These are phyloP conservation scores for Alternaria postmessia DNA, from an alignment of 2,329 filamentous ascomycete genomes.

Conservation along the genomic window DNA sequence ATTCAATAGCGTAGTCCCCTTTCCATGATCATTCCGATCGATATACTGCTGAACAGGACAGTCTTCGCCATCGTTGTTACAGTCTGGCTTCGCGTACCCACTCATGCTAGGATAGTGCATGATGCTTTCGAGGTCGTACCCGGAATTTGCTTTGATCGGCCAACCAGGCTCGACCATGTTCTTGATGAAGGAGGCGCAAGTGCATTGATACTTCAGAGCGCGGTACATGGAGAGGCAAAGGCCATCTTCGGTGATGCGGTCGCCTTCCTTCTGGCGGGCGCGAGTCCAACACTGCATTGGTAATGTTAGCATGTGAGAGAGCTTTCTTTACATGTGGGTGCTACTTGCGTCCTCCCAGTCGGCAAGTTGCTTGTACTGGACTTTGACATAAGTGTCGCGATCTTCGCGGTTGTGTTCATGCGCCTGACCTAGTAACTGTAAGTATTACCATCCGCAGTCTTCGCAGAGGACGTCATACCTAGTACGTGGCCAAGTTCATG, in stretches of 20 bases:
- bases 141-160: background rate
- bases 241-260: background rate
- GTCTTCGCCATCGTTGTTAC: background rate
- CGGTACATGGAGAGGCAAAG: background rate
- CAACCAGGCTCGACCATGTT: slow-evolving; percentile 2
- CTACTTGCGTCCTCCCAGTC: slow-evolving; percentile 4
- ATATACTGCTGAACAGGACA: background rate
- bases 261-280: background rate
- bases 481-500: slow-evolving; percentile 3
- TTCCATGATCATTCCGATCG: background rate
- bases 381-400: slow-evolving; percentile 9
- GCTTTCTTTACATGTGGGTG: background rate
- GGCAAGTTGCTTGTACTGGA: slow-evolving; percentile 1
- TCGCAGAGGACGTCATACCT: background rate
- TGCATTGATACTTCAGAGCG: background rate
- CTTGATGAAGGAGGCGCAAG: slow-evolving; percentile 1
- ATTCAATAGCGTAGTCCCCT: background rate
- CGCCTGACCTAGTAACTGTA: background rate
- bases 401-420: slow-evolving; percentile 13
- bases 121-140: slow-evolving; percentile 1
- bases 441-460: background rate
- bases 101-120: background rate
- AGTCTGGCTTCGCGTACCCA: slow-evolving; percentile 4
- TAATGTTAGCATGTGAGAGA: background rate
- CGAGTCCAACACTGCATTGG: background rate